Conservation (phyloP, 1,139 yeast genomes). For the Suhomyces terraborum region DNA sequence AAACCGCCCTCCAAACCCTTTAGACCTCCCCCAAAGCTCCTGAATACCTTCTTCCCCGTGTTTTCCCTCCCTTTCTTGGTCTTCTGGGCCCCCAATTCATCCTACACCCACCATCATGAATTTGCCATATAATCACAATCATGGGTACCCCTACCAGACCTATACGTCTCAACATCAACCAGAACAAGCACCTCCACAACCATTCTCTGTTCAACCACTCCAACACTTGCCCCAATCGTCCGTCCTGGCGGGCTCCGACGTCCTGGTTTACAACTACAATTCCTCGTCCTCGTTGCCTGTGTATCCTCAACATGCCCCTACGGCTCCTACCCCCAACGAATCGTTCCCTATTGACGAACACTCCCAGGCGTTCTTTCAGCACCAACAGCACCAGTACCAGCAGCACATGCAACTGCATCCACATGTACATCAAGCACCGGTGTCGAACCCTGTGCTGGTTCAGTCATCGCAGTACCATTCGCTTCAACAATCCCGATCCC, state of each 20-base stretch:
- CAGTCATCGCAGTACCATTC: conserved; percentile 10
- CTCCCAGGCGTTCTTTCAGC: conserved; percentile 11
- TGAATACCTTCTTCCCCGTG: not conserved
- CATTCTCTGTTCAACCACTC: conserved; percentile 5
- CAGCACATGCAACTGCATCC: conserved; percentile 12
- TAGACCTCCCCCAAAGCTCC: no score
- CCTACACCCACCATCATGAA: conserved; percentile 12
- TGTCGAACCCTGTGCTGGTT: conserved; percentile 6
- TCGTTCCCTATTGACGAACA: conserved; percentile 9
- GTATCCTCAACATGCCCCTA: conserved; percentile 2
- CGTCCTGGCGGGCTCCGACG: conserved; percentile 1
- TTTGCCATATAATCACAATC: conserved; percentile 18
- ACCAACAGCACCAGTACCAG: conserved; percentile 16
- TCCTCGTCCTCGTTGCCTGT: conserved; percentile 3
- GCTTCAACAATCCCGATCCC: conserved; percentile 5
- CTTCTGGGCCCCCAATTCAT: not conserved
- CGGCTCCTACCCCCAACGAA: conserved; percentile 3
- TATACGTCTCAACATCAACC: conserved; percentile 10
- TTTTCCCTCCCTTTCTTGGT: not conserved
- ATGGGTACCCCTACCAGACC: conserved; percentile 14
- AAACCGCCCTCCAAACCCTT: no score
- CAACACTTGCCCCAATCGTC: conserved; percentile 3
- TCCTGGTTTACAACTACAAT: conserved; percentile 2
- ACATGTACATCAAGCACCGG: conserved; percentile 3
- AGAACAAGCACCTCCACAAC: conserved; percentile 11